Evolutionary conservation across 768 basidiomycete genomes (phyloP), one percentile per base, ranked within the genome.

Genomic region (Rhodotorula taiwanensis): DNA sequence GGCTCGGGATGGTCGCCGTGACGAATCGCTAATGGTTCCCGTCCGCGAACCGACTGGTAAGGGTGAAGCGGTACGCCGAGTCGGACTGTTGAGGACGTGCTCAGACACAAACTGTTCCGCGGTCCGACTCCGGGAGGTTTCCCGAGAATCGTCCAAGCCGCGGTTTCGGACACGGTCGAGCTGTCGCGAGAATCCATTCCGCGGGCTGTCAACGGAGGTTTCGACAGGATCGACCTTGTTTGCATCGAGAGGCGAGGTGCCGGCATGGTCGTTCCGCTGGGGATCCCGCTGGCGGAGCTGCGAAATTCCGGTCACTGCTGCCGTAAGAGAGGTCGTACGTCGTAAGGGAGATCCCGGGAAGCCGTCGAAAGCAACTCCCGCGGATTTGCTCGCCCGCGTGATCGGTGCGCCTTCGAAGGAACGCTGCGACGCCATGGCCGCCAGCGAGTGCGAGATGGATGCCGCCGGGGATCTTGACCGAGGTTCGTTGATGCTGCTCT

Each of bases 351-450:
- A 50, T 20, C 31, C 49, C 5, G 49, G 31, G 21, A 21, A 50
- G 7, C 15, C 49, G 30, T 16, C 39, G 11, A 18, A 10, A 27
- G 25, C 45, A 16, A n/a, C 28, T n/a, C 45, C 30, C 21, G 21
- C 18, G 20, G 15, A 50, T 20, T 21, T 50, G 30, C 14, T 50
- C 18, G 55, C 25, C 15, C 45, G 44, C 5, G 33, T 25, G 55
- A 56, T 18, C 15, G 45, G 55, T 0, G 55, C 45, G n/a, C 55
- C 55, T 16, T 56, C 55, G 33, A 34, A 56, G 16, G 45, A 48
- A 18, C n/a, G 15, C n/a, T 47, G 27, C 45, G 45, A 9, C 15
- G 45, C 45, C 16, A n/a, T 14, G 16, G 5, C 45, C 10, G 25
- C 45, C 45, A 27, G 25, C 45, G 45, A 4, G 25, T 18, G 9